Conservation (phyloP, 352 stramenopile species). For the Globisporangium orthogonon region DNA sequence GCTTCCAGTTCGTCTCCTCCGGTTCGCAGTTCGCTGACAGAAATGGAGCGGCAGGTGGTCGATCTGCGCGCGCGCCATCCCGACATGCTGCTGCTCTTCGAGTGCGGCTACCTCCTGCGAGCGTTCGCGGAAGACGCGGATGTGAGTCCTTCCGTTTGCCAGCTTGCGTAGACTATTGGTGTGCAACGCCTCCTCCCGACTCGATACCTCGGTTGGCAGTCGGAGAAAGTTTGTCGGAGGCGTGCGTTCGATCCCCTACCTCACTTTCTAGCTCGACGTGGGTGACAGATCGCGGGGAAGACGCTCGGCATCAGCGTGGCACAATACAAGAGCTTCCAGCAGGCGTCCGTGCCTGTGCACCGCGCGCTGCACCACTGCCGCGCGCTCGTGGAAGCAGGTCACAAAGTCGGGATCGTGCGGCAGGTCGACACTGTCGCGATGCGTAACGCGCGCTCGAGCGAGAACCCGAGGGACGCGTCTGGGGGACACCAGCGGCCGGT, state of each 20-base stretch:
- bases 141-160: conserved; percentile 3
- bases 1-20: no score
- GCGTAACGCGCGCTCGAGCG: not conserved
- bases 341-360: not conserved
- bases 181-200: no score
- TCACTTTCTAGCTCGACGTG: not conserved
- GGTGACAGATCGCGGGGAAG: not conserved
- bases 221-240: no score
- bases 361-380: not conserved
- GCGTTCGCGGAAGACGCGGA: conserved; percentile 73
- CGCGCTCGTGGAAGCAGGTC: conserved; percentile 33
- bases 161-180: no score
- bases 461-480: no score
- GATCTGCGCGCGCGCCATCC: conserved; percentile 29
- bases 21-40: conserved; percentile 18
- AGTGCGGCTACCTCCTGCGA: conserved; percentile 79
- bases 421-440: conserved; percentile 43
- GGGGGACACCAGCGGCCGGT: not conserved
- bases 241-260: no score
- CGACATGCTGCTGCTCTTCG: conserved; percentile 58
- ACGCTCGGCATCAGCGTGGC: not conserved
- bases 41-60: conserved; percentile 75
- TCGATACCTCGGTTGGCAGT: no score
- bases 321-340: not conserved
- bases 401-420: conserved; percentile 61